These are phyloP conservation scores for Begonia loranthoides DNA, from an alignment of 306 rosid species.

Conservation along the genomic window DNA sequence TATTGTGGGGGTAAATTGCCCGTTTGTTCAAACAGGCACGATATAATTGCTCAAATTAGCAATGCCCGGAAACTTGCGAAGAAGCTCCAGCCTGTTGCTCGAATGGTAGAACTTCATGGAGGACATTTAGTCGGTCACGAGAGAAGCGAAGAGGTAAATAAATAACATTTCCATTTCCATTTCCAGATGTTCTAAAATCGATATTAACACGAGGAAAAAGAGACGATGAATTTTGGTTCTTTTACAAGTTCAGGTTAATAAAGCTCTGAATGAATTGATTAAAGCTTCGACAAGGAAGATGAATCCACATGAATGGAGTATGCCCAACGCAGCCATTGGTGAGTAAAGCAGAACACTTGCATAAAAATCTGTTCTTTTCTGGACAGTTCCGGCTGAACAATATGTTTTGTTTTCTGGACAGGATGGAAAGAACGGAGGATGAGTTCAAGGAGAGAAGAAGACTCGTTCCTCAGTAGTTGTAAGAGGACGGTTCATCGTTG, in stretches of 20 bases:
- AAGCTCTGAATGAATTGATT: conserved; percentile 61
- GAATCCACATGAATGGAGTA: conserved; percentile 54
- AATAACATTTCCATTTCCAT: too few relatives aligned
- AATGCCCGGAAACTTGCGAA: conserved; percentile 68
- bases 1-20: too few relatives aligned
- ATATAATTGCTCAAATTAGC: conserved; percentile 72
- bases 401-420: too few relatives aligned
- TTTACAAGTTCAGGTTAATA: conserved; percentile 52
- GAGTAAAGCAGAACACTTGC: too few relatives aligned
- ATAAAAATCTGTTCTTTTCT: too few relatives aligned
- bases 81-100: conserved; percentile 69
- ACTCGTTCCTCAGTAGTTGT: too few relatives aligned
- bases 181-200: too few relatives aligned
- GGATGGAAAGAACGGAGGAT: too few relatives aligned
- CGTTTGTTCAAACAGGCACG: conserved; percentile 36
- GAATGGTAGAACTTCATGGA: conserved; percentile 91
- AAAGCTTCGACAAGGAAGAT: conserved; percentile 49
- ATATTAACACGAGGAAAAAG: background rate
- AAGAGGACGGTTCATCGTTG: too few relatives aligned
- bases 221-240: background rate
- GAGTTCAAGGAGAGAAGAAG: too few relatives aligned
- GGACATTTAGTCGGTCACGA: conserved; percentile 95
- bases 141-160: conserved; percentile 57
- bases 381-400: too few relatives aligned
- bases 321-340: too few relatives aligned